Base-by-base conservation (phyloP, 129 eudicot genomes). In the Chrysanthemum makinoi region DNA sequence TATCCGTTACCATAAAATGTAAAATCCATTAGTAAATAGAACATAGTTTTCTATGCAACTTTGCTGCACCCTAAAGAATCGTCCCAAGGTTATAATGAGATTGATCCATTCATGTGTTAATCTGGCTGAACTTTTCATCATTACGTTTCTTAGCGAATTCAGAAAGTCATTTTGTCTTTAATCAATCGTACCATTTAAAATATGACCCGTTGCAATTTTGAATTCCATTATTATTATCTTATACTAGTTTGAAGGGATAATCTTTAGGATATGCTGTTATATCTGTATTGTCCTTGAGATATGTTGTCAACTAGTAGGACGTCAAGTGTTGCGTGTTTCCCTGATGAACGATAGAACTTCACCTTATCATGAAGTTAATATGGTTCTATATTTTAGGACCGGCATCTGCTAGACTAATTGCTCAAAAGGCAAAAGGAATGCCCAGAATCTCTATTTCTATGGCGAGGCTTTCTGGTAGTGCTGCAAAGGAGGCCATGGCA, bases 351-450 rank as follows among this genome's bases (percentile, higher is more conserved):
- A 1, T 28, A 43, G 19, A 48, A 46, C 70, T 22, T 24, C 12
- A 28, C 59, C 26, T 64, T 7, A 51, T 67, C 58, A 2, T 66
- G 30, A 44, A 52, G n/a, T 74, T 74, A 44, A 62, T 39, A 20
- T 77, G 10, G 2, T 62, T 57, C 61, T 47, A 49, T 44, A 2
- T 55, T 69, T 35, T 70, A 92, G 98, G 86, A 73, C 87, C 90
- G 77, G 72, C 67, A 55, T 67, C 68, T 84, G 98, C 91, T 43
- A 89, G 82, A 80, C 70, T 92, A n/a, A 61, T 89, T 81, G 89
- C 88, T 75, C 98, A 89, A 73, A 92, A 89, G 73, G 79, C 86
- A 10, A 89, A 92, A 72, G 98, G 98, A 65, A 83, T 92, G 96
- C 98, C 98, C 10, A 76, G 81, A 65, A 80, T 92, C 19, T 76